Conservation (phyloP, 208 protist genomes). For the Phytomonas sp. region DNA sequence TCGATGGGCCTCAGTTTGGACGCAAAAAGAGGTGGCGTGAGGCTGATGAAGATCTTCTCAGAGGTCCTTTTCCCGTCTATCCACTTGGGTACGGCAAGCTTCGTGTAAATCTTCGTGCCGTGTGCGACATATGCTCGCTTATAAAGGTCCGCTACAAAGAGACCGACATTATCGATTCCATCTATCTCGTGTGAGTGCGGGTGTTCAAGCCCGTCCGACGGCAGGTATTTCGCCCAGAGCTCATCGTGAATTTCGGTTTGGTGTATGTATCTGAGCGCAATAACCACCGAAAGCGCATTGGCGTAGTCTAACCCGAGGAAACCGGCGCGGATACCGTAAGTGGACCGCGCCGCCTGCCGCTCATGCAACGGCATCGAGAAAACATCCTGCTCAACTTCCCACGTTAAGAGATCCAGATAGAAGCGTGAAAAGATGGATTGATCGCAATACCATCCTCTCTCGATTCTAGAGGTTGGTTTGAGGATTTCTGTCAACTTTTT, state of each 20-base stretch:
- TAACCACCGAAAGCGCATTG: background rate
- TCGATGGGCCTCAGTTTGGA: background rate
- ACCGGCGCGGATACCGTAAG: background rate
- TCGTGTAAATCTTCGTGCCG: background rate
- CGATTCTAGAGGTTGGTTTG: background rate
- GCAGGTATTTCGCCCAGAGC: background rate
- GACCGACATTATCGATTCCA: background rate
- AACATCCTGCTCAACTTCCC: constrained; percentile 1
- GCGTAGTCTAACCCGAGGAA: background rate
- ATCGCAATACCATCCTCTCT: background rate
- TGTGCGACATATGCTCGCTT: background rate
- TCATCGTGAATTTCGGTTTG: background rate
- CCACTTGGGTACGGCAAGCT: background rate
- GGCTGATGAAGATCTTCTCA: background rate
- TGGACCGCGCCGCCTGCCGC: background rate
- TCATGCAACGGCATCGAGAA: background rate
- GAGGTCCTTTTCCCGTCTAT: background rate
- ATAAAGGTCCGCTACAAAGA: background rate
- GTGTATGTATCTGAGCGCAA: background rate
- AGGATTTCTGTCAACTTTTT: background rate
- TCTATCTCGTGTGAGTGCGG: background rate
- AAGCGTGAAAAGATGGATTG: background rate
- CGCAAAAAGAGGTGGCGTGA: background rate
- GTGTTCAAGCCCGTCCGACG: background rate
- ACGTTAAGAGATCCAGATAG: background rate